Evolutionary conservation across 1,139 yeast species (phyloP).

Genomic region (Schwanniomyces etchellsii): DNA sequence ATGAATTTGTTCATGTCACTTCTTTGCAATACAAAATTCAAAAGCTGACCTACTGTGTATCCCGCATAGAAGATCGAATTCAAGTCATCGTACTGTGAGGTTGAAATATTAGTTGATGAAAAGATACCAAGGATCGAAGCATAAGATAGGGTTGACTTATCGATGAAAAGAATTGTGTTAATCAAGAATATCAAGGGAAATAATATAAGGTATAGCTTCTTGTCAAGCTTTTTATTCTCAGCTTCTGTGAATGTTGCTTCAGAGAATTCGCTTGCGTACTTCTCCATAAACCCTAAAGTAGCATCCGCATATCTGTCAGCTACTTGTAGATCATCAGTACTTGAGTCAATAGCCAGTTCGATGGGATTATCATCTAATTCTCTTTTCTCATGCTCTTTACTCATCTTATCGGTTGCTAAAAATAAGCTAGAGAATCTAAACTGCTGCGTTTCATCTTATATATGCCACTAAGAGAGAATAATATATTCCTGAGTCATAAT

Average conservation of each 20-base stretch:
- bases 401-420: background rate
- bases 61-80: constrained; percentile 37
- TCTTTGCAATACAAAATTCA: constrained; percentile 26
- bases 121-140: constrained; percentile 36
- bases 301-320: constrained; percentile 31
- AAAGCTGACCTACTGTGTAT: constrained; percentile 29
- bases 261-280: constrained; percentile 21
- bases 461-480: too few species aligned
- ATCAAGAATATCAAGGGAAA: constrained; percentile 21
- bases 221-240: constrained; percentile 29
- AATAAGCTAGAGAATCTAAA: too few species aligned
- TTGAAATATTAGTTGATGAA: constrained; percentile 30
- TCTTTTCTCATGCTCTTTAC: background rate
- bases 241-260: constrained; percentile 23
- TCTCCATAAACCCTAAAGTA: constrained; percentile 29
- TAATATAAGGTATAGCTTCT: constrained; percentile 30
- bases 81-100: constrained; percentile 28
- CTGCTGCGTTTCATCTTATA: too few species aligned
- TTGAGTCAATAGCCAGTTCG: too few species aligned
- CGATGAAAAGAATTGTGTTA: constrained; percentile 32
- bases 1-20: constrained; percentile 28
- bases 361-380: background rate
- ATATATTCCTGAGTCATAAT: too few species aligned
- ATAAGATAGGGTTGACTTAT: constrained; percentile 40
- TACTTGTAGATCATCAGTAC: constrained; percentile 7